Conservation (phyloP, 1,284 basidiomycete genomes). For the Psilocybe mexicana region DNA sequence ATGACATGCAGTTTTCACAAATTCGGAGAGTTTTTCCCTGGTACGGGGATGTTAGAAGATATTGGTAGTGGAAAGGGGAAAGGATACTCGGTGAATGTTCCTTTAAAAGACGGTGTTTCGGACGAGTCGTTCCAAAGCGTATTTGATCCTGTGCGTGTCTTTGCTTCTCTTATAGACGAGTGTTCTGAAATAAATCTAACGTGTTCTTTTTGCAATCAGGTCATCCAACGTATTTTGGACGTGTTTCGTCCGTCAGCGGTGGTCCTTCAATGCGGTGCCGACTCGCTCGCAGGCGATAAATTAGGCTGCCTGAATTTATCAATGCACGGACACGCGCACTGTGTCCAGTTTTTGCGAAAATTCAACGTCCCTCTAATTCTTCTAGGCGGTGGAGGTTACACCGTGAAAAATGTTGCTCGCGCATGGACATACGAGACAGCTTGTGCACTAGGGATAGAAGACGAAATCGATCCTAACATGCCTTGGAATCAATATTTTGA, state of each 20-base stretch:
- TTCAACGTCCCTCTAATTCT: slow-evolving; percentile 89
- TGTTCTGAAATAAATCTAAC: neutral
- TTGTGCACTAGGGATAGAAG: slow-evolving; percentile 84
- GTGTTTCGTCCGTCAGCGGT: slow-evolving; percentile 90
- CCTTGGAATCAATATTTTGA: slow-evolving; percentile 98
- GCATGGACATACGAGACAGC: slow-evolving; percentile 98
- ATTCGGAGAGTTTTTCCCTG: slow-evolving; percentile 97
- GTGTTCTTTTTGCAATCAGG: slow-evolving; percentile 42
- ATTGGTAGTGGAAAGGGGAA: slow-evolving; percentile 84
- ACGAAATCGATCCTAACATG: slow-evolving; percentile 76
- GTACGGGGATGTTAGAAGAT: slow-evolving; percentile 88
- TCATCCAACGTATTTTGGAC: slow-evolving; percentile 87
- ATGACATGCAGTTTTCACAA: slow-evolving; percentile 98
- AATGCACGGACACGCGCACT: slow-evolving; percentile 93
- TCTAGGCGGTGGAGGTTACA: slow-evolving; percentile 96
- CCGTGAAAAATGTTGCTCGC: slow-evolving; percentile 92
- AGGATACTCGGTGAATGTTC: slow-evolving; percentile 92
- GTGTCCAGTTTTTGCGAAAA: slow-evolving; percentile 84
- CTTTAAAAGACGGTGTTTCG: slow-evolving; percentile 90
- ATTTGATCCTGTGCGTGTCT: slow-evolving; percentile 77
- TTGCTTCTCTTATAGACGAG: neutral
- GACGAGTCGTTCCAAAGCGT: slow-evolving; percentile 83
- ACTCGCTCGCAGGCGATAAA: slow-evolving; percentile 94
- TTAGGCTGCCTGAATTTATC: slow-evolving; percentile 95
- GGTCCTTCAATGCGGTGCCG: slow-evolving; percentile 94